Percentiles rank a stretch among this genome's conserved stretches.
Evolutionary conservation across 2,329 filamentous ascomycete species (phyloP).

Genomic region (Talaromyces sp.): DNA sequence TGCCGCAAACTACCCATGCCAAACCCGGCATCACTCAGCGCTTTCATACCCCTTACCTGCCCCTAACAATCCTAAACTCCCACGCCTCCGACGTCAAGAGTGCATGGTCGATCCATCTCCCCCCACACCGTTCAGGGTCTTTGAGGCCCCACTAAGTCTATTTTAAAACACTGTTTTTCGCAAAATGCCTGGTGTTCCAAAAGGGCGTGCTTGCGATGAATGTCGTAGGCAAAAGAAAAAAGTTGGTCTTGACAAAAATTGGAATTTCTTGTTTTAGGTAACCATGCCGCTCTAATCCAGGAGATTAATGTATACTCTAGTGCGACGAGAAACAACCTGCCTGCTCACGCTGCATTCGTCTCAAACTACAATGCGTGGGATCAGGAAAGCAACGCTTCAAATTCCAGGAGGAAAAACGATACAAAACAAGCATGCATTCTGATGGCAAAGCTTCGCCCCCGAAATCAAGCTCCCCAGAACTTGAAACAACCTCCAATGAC

Average conservation of each 20-base stretch:
- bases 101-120: not conserved
- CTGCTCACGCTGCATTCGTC: constrained; percentile 52
- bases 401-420: constrained; percentile 47
- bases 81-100: too few relatives aligned
- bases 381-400: constrained; percentile 53
- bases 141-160: not conserved
- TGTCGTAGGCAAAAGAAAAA: constrained; percentile 60
- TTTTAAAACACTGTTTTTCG: not conserved
- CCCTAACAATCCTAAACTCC: too few relatives aligned
- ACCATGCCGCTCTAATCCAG: not conserved
- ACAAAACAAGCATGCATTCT: not conserved
- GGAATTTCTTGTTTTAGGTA: not conserved
- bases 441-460: not conserved
- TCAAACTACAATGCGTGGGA: constrained; percentile 50
- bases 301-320: constrained; percentile 30
- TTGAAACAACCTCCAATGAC: not conserved
- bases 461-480: too few relatives aligned
- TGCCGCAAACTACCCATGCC: too few relatives aligned
- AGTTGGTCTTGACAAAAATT: constrained; percentile 25
- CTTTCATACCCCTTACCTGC: too few relatives aligned
- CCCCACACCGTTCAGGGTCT: constrained; percentile 1
- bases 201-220: constrained; percentile 54
- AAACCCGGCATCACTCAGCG: too few relatives aligned
- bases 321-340: constrained; percentile 51
- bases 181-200: constrained; percentile 56